Evolutionary conservation across 257 asterid genomes (phyloP).

Genomic region (Solanum chiquidenum): DNA sequence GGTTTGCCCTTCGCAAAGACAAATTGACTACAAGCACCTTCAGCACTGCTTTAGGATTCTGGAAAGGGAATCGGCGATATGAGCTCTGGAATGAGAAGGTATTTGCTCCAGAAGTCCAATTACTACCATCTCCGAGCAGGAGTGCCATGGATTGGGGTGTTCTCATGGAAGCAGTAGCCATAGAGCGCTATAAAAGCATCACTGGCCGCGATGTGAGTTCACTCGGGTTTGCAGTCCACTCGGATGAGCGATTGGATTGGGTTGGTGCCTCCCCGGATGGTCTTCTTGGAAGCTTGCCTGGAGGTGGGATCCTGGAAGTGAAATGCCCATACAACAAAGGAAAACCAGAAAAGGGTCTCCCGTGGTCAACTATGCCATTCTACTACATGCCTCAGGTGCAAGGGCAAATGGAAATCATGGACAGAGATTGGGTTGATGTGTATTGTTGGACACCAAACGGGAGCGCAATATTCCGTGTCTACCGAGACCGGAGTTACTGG

Average conservation of each 20-base stretch:
- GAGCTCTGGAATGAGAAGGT: constrained; percentile 92
- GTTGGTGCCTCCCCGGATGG: constrained; percentile 98
- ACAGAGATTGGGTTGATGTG: constrained; percentile 83
- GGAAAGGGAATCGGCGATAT: constrained; percentile 81
- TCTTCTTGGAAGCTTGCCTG: constrained; percentile 47
- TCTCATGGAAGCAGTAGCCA: constrained; percentile 66
- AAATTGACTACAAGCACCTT: constrained; percentile 87
- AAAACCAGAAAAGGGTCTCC: constrained; percentile 68
- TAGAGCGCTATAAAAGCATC: constrained; percentile 78
- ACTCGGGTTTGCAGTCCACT: constrained; percentile 66
- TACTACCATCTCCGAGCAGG: constrained; percentile 20
- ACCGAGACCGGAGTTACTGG: constrained; percentile 70
- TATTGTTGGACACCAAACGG: constrained; percentile 96
- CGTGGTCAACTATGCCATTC: constrained; percentile 72
- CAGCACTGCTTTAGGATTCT: constrained; percentile 84
- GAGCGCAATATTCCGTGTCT: constrained; percentile 68
- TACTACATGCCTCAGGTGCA: constrained; percentile 98
- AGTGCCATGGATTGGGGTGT: constrained; percentile 97
- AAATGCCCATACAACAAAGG: constrained; percentile 95
- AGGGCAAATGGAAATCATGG: constrained; percentile 97
- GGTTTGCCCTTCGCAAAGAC: constrained; percentile 95
- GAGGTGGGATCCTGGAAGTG: constrained; percentile 85
- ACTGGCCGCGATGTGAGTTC: constrained; percentile 72
- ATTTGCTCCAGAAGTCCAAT: constrained; percentile 21
- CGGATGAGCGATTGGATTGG: constrained; percentile 61